Evolutionary conservation across 2,329 filamentous ascomycete species (phyloP), one percentile per base, ranked within the genome.

Genomic region (Diaporthe sp.): DNA sequence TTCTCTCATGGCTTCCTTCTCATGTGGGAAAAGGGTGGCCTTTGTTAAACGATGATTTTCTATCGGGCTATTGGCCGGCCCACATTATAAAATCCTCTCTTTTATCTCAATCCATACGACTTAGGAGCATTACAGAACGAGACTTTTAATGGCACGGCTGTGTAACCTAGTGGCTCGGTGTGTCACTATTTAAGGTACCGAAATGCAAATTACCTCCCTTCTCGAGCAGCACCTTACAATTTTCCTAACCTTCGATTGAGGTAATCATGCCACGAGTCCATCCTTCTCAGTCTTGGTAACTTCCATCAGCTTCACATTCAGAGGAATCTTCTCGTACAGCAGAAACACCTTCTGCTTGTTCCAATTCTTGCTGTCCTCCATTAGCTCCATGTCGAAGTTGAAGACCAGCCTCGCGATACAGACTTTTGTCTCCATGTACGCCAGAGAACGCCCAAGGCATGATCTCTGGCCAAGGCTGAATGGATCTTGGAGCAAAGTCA

Each of bases 331-430:
- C 70, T 79, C 77, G 68, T 76, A 79, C 8, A 79, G 53, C n/a
- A 78, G 34, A n/a, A 57, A 79, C 13, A 77, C 75, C 22, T 72
- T 74, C 69, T 78, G 77, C 25, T 65, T 39, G n/a, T 58, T 68
- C 77, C 78, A 79, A 19, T 76, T 75, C 22, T 57, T 25, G 15
- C 75, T 75, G 4, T 78, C 74, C 31, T 74, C 67, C 58, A 77
- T 77, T 22, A 78, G 72, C 75, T 81, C 78, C 55, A 81, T 77
- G 61, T 82, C 81, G 61, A 82, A 78, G 61, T 77, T 74, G 76
- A 77, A 79, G 6, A 81, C 25, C 55, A 81, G 61, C 51, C 75
- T 74, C 3, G 78, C 77, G 34, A 81, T 34, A 4, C 77, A 76
- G 13, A 81, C 46, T 19, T 75, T 76, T 58, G 78, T 77, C 75